phyloP scores from a whole-genome alignment of 2,329 filamentous ascomycete species.

The Sclerotinia spermophila region DNA sequence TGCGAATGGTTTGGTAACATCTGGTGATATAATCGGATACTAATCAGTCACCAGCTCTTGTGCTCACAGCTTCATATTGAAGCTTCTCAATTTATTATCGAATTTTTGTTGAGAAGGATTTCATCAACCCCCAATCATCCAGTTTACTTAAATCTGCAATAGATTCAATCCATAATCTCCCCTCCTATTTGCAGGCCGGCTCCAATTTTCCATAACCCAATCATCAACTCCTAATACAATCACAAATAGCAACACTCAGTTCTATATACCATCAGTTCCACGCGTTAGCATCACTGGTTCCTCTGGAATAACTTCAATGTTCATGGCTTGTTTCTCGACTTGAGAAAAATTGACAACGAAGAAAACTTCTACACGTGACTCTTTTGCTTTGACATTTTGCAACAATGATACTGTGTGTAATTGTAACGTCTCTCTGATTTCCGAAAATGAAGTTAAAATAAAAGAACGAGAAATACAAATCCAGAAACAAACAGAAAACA shows the following conservation, averaged over 20 bases:
- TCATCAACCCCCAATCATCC: too few relatives aligned
- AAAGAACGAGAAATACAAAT: neutral
- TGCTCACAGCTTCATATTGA: too few relatives aligned
- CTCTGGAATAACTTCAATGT: fast-evolving
- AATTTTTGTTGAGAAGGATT: too few relatives aligned
- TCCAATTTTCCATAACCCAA: neutral
- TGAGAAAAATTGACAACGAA: neutral
- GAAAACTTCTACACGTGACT: neutral
- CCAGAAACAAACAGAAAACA: neutral
- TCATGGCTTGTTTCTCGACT: neutral
- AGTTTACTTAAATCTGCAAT: neutral
- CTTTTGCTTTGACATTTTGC: neutral
- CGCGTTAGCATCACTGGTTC: neutral
- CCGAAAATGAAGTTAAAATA: neutral
- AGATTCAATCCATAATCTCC: neutral
- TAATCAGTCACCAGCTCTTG: too few relatives aligned
- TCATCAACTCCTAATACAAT: neutral
- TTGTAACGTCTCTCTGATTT: neutral
- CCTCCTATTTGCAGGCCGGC: neutral
- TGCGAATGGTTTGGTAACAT: too few relatives aligned
- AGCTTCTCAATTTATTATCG: too few relatives aligned
- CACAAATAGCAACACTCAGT: neutral
- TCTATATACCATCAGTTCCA: neutral
- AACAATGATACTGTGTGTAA: neutral
- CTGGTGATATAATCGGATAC: too few relatives aligned